phyloP scores from a whole-genome alignment of 768 basidiomycete species.

The Collybia sp. region DNA sequence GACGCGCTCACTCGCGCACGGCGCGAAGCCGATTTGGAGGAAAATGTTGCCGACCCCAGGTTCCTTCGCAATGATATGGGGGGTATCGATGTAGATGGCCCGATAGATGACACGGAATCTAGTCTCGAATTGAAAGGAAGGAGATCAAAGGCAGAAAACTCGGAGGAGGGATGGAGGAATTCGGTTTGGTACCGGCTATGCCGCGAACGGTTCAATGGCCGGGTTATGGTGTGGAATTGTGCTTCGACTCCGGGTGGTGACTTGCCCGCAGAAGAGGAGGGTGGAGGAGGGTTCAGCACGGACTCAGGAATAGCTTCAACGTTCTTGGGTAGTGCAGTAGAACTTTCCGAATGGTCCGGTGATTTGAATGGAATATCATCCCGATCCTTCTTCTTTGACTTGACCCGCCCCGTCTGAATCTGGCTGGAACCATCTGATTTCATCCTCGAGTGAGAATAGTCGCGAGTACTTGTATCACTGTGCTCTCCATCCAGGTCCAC shows the following conservation, averaged over 20 bases:
- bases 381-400: too few relatives aligned
- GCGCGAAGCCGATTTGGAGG: slow-evolving; percentile 37
- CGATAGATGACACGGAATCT: too few relatives aligned
- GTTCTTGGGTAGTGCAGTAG: too few relatives aligned
- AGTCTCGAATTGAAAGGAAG: not conserved
- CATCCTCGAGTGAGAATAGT: slow-evolving; percentile 23
- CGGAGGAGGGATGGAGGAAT: slow-evolving; percentile 20
- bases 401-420: too few relatives aligned
- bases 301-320: too few relatives aligned
- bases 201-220: slow-evolving; percentile 23
- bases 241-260: slow-evolving; percentile 3
- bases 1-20: slow-evolving; percentile 57
- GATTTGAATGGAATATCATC: too few relatives aligned
- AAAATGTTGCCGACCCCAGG: slow-evolving; percentile 24
- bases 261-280: not conserved
- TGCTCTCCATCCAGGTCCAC: slow-evolving; percentile 66
- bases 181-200: slow-evolving; percentile 53
- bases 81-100: slow-evolving; percentile 6
- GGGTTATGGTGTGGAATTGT: not conserved
- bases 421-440: slow-evolving; percentile 22
- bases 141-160: slow-evolving; percentile 9
- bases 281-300: not conserved
- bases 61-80: slow-evolving; percentile 10
- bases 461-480: slow-evolving; percentile 26
- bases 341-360: too few relatives aligned